These are phyloP conservation scores for Mycocentrospora acerina DNA, from an alignment of 2,329 filamentous ascomycete genomes.

Conservation along the genomic window DNA sequence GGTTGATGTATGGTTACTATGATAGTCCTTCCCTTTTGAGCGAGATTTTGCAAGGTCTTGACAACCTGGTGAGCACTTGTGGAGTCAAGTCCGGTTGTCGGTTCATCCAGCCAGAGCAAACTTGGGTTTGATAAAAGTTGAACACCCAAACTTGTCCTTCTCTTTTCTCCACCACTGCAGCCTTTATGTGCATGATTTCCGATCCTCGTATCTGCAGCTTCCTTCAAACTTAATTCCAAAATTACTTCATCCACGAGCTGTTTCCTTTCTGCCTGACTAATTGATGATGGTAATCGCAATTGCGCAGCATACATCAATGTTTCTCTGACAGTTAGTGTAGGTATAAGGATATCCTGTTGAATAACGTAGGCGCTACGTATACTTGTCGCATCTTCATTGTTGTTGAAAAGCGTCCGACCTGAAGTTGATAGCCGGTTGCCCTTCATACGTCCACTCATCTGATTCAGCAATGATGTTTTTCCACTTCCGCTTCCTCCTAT, in stretches of 20 bases:
- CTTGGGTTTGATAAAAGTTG: conserved; percentile 79
- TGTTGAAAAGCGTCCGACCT: conserved; percentile 65
- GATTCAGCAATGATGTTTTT: conserved; percentile 63
- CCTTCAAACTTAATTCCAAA: conserved; percentile 66
- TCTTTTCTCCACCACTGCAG: conserved; percentile 77
- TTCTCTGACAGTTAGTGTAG: conserved; percentile 73
- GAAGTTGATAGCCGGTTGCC: conserved; percentile 54
- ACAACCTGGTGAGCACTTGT: conserved; percentile 75
- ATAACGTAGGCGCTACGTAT: conserved; percentile 70
- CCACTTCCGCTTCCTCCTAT: conserved; percentile 74
- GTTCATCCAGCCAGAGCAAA: conserved; percentile 76
- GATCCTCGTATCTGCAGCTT: conserved; percentile 74
- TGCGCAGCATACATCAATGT: conserved; percentile 74
- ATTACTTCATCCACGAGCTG: conserved; percentile 75
- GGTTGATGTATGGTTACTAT: conserved; percentile 77
- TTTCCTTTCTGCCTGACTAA: conserved; percentile 59
- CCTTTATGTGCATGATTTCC: conserved; percentile 71
- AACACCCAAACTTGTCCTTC: conserved; percentile 74
- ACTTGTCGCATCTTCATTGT: conserved; percentile 48
- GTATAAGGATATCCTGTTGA: conserved; percentile 73
- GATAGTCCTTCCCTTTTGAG: conserved; percentile 68
- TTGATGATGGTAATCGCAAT: conserved; percentile 65
- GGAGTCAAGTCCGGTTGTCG: conserved; percentile 68
- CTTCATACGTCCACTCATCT: conserved; percentile 67
- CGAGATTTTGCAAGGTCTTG: conserved; percentile 67